Evolutionary conservation across 805 yeast genomes (phyloP), one percentile per base, ranked within the genome.

Genomic region (Teunomyces tritomae): DNA sequence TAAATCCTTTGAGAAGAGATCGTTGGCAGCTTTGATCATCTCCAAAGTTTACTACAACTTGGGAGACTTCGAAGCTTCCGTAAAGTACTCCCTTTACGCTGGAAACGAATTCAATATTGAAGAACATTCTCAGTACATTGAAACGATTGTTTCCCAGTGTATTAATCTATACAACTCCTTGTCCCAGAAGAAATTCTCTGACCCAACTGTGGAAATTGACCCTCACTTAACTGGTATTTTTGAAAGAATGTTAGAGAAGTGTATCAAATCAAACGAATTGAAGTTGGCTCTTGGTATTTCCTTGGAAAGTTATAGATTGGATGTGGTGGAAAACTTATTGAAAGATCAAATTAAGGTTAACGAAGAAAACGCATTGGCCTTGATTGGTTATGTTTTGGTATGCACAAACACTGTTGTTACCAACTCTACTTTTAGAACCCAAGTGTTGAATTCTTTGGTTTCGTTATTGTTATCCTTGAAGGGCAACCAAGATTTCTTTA

Each of bases 111-210:
- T 94, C 64, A 79, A 91, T 65, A 73, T 90, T 44, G 74, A 81
- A 49, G 89, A 86, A 57, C 74, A 79, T 50, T 79, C 89, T n/a
- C 96, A 92, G 69, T 94, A 80, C 68, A 87, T 86, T 50, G 96
- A 94, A 70, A 92, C 98, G 3, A 87, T 94, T 58, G 94, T 94
- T 26, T 87, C 96, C 24, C 89, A 91, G 64, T 89, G 97, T 67
- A 87, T 94, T 65, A 89, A 87, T 61, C 80, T 81, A 54, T 94
- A 94, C 67, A 87, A 87, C 52, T 68, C 73, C 36, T 74, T 78
- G 51, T 80, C 95, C 1, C 87, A 83, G 58, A 62, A 68, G 64
- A 54, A 63, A 54, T 60, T 59, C 53, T 50, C 46, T 3, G 50
- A 53, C 5, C 44, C 55, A 2, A 43, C 51, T 1, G 61, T 60